Base-by-base conservation (phyloP, 192 early-diverging fungal genomes). In the Coemansia nantahalensis region DNA sequence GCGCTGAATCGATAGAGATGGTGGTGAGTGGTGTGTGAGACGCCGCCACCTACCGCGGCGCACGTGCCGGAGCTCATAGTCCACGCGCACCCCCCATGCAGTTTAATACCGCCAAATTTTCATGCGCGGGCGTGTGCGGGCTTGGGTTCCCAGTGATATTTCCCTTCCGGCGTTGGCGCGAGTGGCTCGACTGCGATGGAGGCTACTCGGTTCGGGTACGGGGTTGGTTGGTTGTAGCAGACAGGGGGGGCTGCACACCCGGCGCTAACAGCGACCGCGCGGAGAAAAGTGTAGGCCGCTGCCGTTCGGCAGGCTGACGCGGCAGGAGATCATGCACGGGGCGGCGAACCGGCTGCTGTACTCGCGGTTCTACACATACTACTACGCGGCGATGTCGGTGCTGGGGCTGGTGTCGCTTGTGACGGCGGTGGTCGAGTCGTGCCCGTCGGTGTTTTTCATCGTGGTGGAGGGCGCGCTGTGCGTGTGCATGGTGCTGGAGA, bases 401-500 rank as follows among this genome's bases (percentile, higher is more conserved):
- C 54, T 81, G 6, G 75, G 79, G 10, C 52, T 85, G 0, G 39
- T 75, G 13, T 80, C 79, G 8, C 62, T 82, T 8, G 56, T 81
- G 42, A 63, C 66, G 31, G 78, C 72, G 16, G 41, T 73, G 3
- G 16, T 59, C 24, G 62, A 70, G 42, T 55, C 51, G 7, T 81
- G 83, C 40, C 85, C 81, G 14, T 85, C 85, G 31, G 31, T 79
- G 18, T 70, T 84, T 8, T 90, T 90, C 50, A 82, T 91, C 28
- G 48, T 83, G 14, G 59, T 89, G 21, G 89, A 91, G 46, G 76
- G 80, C 21, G 77, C 84, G 16, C 80, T 91, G 41, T 89, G 88
- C 45, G 40, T 82, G 15, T 84, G 84, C 46, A 91, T 91, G 89
- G 82, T 87, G 41, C 55, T 80, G 16, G 89, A 91, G 60, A 85